Conservation (phyloP, 352 stramenopile genomes). For the Phytophthora pini region DNA sequence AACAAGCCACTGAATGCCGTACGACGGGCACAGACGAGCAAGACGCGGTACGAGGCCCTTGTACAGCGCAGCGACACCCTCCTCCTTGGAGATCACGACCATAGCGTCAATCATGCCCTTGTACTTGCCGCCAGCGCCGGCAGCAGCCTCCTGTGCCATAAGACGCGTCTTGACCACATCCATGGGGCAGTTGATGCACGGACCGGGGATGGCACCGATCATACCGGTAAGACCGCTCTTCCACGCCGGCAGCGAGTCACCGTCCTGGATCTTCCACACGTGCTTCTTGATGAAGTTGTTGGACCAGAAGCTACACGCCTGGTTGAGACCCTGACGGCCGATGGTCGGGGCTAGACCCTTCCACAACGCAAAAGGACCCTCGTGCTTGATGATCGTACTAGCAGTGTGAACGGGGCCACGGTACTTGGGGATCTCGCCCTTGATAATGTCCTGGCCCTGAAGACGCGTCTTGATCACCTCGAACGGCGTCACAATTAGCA, state of each 20-base stretch:
- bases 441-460: constrained; percentile 92
- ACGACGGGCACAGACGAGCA: constrained; percentile 88
- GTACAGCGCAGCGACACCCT: constrained; percentile 95
- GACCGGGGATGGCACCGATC: constrained; percentile 84
- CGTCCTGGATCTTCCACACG: constrained; percentile 86
- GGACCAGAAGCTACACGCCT: constrained; percentile 98
- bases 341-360: constrained; percentile 97
- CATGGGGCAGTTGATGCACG: constrained; percentile 91
- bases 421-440: constrained; percentile 88
- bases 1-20: constrained; percentile 89
- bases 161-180: constrained; percentile 98
- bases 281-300: constrained; percentile 95
- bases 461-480: constrained; percentile 99
- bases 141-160: constrained; percentile 90
- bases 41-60: constrained; percentile 97
- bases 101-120: constrained; percentile 93
- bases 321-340: constrained; percentile 97
- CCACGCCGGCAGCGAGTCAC: constrained; percentile 91
- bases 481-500: constrained; percentile 97
- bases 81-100: constrained; percentile 93
- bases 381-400: constrained; percentile 92
- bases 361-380: constrained; percentile 95
- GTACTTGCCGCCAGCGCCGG: constrained; percentile 94
- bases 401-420: constrained; percentile 92
- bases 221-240: constrained; percentile 96